A percentile compares a stretch with the other conserved stretches of the same genome.
Evolutionary conservation across 306 rosid species (phyloP).

Genomic region (Datisca glomerata): DNA sequence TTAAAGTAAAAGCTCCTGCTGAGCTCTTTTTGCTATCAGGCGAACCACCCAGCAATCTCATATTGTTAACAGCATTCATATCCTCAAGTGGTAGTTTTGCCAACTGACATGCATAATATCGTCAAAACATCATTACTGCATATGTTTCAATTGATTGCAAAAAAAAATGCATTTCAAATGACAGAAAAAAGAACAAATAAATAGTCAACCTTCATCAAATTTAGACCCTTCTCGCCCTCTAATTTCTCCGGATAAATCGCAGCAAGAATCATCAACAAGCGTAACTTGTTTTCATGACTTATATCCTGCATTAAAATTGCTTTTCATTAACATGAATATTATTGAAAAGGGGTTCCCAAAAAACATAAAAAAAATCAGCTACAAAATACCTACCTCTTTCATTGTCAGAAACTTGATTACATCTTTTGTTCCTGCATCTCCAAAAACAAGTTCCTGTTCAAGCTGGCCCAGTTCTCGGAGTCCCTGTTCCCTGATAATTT

Average conservation of each 20-base stretch:
- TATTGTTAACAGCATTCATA: constrained; percentile 56
- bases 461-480: constrained; percentile 80
- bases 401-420: constrained; percentile 67
- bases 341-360: neutral
- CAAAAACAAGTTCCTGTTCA: constrained; percentile 90
- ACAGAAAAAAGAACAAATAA: neutral
- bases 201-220: constrained; percentile 69
- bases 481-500: constrained; percentile 55
- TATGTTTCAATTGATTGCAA: neutral
- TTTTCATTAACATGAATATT: neutral
- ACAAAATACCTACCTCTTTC: constrained; percentile 40
- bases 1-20: constrained; percentile 50
- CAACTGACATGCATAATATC: constrained; percentile 30
- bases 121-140: constrained; percentile 7
- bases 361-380: neutral
- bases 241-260: constrained; percentile 89
- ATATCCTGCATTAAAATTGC: constrained; percentile 60
- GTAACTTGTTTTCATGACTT: constrained; percentile 79
- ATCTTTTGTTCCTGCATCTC: constrained; percentile 90
- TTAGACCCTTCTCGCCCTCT: constrained; percentile 84
- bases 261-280: constrained; percentile 87
- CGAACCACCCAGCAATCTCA: constrained; percentile 62
- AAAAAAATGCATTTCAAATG: neutral
- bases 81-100: constrained; percentile 66
- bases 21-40: constrained; percentile 55